Conservation (phyloP, 441 rosid genomes). For the Gossypium laxum region DNA sequence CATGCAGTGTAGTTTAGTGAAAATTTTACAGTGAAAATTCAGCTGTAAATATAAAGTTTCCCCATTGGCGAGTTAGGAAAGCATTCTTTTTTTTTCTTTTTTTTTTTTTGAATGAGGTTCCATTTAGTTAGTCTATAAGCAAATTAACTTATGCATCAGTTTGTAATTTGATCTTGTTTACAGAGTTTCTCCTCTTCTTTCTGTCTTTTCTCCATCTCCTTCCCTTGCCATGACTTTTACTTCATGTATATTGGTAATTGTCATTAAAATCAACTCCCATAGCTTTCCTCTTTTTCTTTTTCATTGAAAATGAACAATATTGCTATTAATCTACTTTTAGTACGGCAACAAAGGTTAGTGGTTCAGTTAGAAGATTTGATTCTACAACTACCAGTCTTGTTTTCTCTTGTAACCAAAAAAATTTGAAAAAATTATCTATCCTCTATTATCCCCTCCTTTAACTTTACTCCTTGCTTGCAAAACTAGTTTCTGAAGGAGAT, state of each 20-base stretch:
- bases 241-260: background rate
- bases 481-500: background rate
- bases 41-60: constrained; percentile 3
- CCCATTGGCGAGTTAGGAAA: background rate
- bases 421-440: background rate
- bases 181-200: background rate
- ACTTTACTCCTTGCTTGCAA: background rate
- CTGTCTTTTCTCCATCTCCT: background rate
- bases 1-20: background rate
- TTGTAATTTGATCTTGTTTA: background rate
- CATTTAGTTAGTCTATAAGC: background rate
- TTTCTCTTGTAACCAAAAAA: background rate
- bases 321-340: background rate
- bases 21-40: background rate
- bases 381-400: background rate
- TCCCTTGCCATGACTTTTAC: background rate
- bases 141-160: background rate
- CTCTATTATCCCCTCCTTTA: background rate
- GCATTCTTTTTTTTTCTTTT: background rate
- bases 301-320: background rate
- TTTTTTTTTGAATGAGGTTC: background rate
- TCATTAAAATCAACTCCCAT: background rate
- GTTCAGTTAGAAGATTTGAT: background rate
- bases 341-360: background rate
- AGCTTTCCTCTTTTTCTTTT: background rate